Evolutionary conservation across 176 grass and related monocot genomes (phyloP), one percentile per base, ranked within the genome.

Genomic region (Juncus inflexus): DNA sequence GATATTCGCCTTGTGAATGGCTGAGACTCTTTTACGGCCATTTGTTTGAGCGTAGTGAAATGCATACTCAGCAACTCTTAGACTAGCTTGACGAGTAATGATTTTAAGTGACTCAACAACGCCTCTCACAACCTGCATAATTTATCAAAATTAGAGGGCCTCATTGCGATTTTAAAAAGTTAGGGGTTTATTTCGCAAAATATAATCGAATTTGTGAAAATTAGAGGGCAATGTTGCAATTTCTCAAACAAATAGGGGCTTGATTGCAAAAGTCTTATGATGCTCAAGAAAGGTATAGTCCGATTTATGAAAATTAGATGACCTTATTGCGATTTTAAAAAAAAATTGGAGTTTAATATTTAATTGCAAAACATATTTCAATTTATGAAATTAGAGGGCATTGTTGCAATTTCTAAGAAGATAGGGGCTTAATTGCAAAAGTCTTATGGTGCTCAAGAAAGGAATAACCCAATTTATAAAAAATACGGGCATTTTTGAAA

Each of bases 41-140:
- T 97, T 97, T 40, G 80, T 47, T 74, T 89, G 86, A 14, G 94
- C 94, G 71, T 97, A 92, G 66, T 92, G 94, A 68, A 97, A 97
- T 69, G 94, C 94, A 89, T 97, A 97, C 63, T 92, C 88, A 69
- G 94, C 88, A 52, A 97, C 94, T 77, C 94, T 91, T 70, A 97
- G 79, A 84, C 94, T 97, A 55, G 88, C 94, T 65, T 91, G 87
- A 40, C 94, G 76, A 8, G 94, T 97, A 77, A 97, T 97, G 70
- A 97, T 97, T 79, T 97, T 97, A 64, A 97, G 74, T n/a, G n/a
- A 74, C 94, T 97, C 94, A n/a, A 97, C 94, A 65, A 97, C 94
- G 63, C 94, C 94, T 86, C 94, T 84, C 15, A 97, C 88, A 14
- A 97, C 94, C 94, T 97, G 67, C 42, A 77, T 50, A 63, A 40